Conservation (phyloP, 441 rosid species). For the Aquilaria agallochum region DNA sequence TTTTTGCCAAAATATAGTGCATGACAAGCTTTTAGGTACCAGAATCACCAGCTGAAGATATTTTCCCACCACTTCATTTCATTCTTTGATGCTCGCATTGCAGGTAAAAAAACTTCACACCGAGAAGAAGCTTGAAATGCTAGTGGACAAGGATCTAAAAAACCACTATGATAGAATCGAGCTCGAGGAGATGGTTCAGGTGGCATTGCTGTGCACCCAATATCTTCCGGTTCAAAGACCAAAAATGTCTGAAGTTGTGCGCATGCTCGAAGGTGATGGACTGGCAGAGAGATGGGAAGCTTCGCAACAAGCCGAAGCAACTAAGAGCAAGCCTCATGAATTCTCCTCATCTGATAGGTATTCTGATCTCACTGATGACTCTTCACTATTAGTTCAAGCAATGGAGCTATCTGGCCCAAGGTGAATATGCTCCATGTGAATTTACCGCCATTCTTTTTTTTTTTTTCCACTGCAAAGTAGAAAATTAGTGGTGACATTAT, state of each 20-base stretch:
- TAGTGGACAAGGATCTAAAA: slow-evolving; percentile 83
- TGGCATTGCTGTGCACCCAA: slow-evolving; percentile 81
- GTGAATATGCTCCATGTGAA: slow-evolving; percentile 24
- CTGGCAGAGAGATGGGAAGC: slow-evolving; percentile 96
- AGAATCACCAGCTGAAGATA: neutral
- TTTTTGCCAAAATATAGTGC: neutral
- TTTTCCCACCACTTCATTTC: neutral
- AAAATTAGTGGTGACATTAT: slow-evolving; percentile 9
- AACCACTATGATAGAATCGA: slow-evolving; percentile 67
- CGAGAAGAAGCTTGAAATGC: slow-evolving; percentile 79
- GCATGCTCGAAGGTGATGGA: slow-evolving; percentile 98
- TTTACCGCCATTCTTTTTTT: neutral
- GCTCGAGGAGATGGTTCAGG: slow-evolving; percentile 87
- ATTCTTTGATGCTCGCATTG: slow-evolving; percentile 6
- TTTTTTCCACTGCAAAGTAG: slow-evolving; percentile 4
- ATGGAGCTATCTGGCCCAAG: slow-evolving; percentile 98
- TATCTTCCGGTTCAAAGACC: slow-evolving; percentile 83
- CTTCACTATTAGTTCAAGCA: slow-evolving; percentile 74
- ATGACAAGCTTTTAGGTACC: neutral
- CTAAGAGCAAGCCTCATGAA: slow-evolving; percentile 51
- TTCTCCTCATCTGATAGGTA: slow-evolving; percentile 64
- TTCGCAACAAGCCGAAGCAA: slow-evolving; percentile 64
- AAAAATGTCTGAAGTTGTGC: slow-evolving; percentile 89
- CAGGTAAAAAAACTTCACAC: slow-evolving; percentile 73
- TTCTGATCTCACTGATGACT: slow-evolving; percentile 81